Evolutionary conservation across 495 filamentous ascomycete genomes (phyloP), one percentile per base, ranked within the genome.

Genomic region (Hypoxylon crocopeplum): DNA sequence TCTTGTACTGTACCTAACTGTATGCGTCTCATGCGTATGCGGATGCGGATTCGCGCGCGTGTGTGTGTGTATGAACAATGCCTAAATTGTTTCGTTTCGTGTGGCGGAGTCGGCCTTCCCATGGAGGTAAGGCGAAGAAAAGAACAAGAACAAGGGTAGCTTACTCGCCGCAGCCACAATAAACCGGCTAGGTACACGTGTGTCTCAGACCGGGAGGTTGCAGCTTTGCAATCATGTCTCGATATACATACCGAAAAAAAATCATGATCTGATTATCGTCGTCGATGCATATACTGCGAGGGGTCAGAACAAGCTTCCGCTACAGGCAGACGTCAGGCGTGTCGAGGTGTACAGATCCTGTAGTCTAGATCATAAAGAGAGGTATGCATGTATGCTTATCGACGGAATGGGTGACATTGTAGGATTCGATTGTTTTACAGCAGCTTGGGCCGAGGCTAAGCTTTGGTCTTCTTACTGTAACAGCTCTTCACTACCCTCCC

Each of bases 211-310:
- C 32, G 15, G 34, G 33, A 13, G 46, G 46, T n/a, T 15, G 37
- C 52, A 48, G 20, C 24, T 15, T 27, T 29, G 24, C 24, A 27
- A 4, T 3, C 8, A 27, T 27, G 24, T 27, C 3, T 8, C 8
- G 24, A n/a, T n/a, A n/a, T n/a, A n/a, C n/a, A n/a, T 27, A 27
- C 8, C 24, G 24, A 27, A 27, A 27, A 27, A 37, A 30, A 36
- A 30, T 17, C 25, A 63, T 64, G 60, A 64, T 49, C 53, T 58
- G 60, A 64, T 54, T 49, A 56, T 62, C 59, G 40, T 29, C 60
- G 13, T 4, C 24, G 29, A 7, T 48, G 44, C 60, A 58, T 62
- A 38, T 36, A 42, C 16, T 16, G 30, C 42, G 39, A 44, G 47
- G 52, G 59, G 59, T 51, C 21, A 27, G 34, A 32, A 32, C 34